These are phyloP conservation scores for Russula griseocarnosa DNA, from an alignment of 768 basidiomycete species.

Conservation along the genomic window DNA sequence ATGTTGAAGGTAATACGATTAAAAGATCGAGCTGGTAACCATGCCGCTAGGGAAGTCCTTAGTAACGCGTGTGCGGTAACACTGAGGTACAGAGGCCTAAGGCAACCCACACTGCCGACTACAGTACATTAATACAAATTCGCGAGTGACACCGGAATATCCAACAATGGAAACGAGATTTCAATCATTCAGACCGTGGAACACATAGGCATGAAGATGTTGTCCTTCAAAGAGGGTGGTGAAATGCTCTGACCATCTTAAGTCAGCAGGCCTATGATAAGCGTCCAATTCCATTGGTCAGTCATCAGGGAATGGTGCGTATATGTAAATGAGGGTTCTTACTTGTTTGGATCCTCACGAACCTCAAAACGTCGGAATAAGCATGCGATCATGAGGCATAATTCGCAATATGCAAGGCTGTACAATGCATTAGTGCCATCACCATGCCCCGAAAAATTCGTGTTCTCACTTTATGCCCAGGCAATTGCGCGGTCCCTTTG, in stretches of 20 bases:
- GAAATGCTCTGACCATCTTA: slow-evolving; percentile 22
- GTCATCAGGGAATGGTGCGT: not conserved
- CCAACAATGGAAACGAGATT: too few species aligned
- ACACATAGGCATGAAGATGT: slow-evolving; percentile 22
- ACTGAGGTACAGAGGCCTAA: too few species aligned
- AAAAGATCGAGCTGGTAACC: too few species aligned
- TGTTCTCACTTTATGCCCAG: slow-evolving; percentile 27
- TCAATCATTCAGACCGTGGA: slow-evolving; percentile 12
- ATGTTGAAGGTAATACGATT: too few species aligned
- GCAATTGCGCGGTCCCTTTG: slow-evolving; percentile 29
- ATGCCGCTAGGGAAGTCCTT: too few species aligned
- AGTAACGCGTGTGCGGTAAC: too few species aligned
- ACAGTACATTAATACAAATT: too few species aligned
- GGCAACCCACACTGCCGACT: too few species aligned
- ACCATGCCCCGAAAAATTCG: not conserved
- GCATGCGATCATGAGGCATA: slow-evolving; percentile 28
- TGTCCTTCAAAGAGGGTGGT: slow-evolving; percentile 17
- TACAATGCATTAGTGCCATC: not conserved
- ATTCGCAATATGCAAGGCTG: slow-evolving; percentile 28
- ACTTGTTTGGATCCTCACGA: slow-evolving; percentile 15
- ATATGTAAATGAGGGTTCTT: not conserved
- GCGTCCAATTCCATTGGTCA: not conserved
- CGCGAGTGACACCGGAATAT: too few species aligned
- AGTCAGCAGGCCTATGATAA: slow-evolving; percentile 10
- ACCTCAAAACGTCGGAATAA: slow-evolving; percentile 30